A percentile compares a stretch with the other conserved stretches of the same genome.
These are phyloP conservation scores for Ambrosia hybrid DNA, from an alignment of 140 eudicot genomes.

Conservation along the genomic window DNA sequence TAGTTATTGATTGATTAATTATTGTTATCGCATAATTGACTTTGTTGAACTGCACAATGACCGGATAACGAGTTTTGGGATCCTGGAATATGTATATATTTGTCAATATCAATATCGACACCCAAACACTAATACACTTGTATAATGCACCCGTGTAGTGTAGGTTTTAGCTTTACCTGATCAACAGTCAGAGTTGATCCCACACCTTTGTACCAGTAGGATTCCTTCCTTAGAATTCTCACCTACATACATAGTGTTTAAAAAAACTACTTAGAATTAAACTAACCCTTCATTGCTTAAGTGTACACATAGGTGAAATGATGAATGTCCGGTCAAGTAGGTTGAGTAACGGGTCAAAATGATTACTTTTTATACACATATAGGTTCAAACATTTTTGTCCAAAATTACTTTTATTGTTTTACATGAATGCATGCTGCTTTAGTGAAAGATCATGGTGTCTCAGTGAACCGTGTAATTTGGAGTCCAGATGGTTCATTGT, in stretches of 20 bases:
- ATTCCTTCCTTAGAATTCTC: conserved; percentile 76
- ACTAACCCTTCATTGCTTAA: not conserved
- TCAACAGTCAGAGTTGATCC: conserved; percentile 82
- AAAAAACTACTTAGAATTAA: not conserved
- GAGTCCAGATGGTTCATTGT: too few relatives aligned
- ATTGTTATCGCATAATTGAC: too few relatives aligned
- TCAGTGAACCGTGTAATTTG: too few relatives aligned
- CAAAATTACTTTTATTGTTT: too few relatives aligned
- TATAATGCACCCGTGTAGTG: too few relatives aligned
- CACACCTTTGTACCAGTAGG: conserved; percentile 67
- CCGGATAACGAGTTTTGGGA: too few relatives aligned
- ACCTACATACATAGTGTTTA: conserved; percentile 44
- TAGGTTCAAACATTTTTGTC: not conserved
- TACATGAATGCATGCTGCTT: too few relatives aligned
- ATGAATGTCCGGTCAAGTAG: not conserved
- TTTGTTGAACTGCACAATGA: too few relatives aligned
- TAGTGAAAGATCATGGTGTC: too few relatives aligned
- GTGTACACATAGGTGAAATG: not conserved
- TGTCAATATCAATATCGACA: conserved; percentile 1
- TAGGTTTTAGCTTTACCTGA: conserved; percentile 44
- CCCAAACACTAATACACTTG: not conserved
- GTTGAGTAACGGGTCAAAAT: not conserved
- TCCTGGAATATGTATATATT: conserved; percentile 49
- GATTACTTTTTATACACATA: not conserved
- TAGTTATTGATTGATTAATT: too few relatives aligned